phyloP scores from a whole-genome alignment of 257 asterid species.

The Primulina huaijiensis region DNA sequence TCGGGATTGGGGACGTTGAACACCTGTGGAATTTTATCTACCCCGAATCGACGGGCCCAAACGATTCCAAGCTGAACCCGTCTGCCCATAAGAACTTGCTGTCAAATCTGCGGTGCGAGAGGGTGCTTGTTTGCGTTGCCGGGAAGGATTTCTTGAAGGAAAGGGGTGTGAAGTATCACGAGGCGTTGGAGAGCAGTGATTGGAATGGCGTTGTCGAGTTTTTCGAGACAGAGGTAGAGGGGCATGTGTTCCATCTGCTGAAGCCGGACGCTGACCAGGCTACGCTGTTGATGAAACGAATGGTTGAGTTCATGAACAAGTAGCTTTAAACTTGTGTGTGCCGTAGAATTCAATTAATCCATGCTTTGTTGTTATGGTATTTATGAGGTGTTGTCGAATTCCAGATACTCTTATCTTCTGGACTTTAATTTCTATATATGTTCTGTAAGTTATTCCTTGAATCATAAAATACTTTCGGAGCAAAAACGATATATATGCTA shows the following conservation, averaged over 20 bases:
- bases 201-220: conserved; percentile 48
- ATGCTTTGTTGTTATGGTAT: no score
- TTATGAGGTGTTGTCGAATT: no score
- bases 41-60: conserved; percentile 29
- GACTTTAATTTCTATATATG: no score
- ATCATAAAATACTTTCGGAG: no score
- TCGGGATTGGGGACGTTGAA: conserved; percentile 38
- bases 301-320: conserved; percentile 32
- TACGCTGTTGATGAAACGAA: conserved; percentile 26
- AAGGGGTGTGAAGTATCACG: conserved; percentile 35
- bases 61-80: conserved; percentile 45
- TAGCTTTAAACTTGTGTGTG: neutral
- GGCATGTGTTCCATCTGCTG: conserved; percentile 39
- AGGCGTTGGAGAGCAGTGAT: conserved; percentile 31
- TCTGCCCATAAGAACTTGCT: conserved; percentile 30
- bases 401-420: no score
- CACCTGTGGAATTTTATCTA: conserved; percentile 44
- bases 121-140: conserved; percentile 47
- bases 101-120: conserved; percentile 32
- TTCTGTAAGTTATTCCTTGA: no score
- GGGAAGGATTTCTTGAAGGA: conserved; percentile 40
- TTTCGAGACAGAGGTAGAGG: conserved; percentile 40
- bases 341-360: neutral
- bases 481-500: no score
- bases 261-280: conserved; percentile 28